phyloP scores from a whole-genome alignment of 1,284 basidiomycete genomes.

The Boletellus deceptivus region DNA sequence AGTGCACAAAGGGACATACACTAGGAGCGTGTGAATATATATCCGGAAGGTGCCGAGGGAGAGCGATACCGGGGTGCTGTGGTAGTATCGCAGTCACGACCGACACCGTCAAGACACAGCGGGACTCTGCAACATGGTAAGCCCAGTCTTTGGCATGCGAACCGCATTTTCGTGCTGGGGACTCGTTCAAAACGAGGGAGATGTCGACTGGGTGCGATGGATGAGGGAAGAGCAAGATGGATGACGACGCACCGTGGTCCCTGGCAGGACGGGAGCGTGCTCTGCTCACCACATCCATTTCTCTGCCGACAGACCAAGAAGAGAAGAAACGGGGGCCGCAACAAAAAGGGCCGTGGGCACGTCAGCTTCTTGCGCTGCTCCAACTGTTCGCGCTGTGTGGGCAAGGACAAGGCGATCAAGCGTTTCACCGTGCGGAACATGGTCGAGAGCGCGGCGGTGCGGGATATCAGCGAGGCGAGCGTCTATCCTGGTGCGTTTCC shows the following conservation, averaged over 20 bases:
- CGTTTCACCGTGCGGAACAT: constrained; percentile 99
- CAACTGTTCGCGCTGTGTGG: constrained; percentile 95
- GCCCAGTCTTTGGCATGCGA: constrained; percentile 10
- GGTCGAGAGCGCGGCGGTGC: constrained; percentile 97
- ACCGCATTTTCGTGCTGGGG: constrained; percentile 1
- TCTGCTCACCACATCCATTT: constrained; percentile 2
- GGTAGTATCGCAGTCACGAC: constrained; percentile 15
- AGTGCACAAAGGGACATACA: constrained; percentile 28
- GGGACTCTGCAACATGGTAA: constrained; percentile 30
- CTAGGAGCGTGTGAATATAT: constrained; percentile 19
- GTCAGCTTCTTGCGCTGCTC: constrained; percentile 94
- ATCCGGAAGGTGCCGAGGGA: constrained; percentile 21
- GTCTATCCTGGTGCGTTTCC: constrained; percentile 83
- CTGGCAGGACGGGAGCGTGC: too few species aligned
- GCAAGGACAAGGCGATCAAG: constrained; percentile 99
- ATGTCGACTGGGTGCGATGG: constrained; percentile 6
- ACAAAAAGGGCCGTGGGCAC: constrained; percentile 99
- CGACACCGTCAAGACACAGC: constrained; percentile 20
- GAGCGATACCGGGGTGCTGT: background rate
- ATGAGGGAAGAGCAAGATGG: constrained; percentile 11
- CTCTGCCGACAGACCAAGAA: constrained; percentile 81
- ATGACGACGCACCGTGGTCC: background rate
- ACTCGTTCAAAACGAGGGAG: background rate
- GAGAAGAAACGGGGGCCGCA: constrained; percentile 97
- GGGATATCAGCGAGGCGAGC: constrained; percentile 96